Evolutionary conservation across 768 basidiomycete species (phyloP), one percentile per base, ranked within the genome.

Genomic region (Sistotremastrum niveocremeum): DNA sequence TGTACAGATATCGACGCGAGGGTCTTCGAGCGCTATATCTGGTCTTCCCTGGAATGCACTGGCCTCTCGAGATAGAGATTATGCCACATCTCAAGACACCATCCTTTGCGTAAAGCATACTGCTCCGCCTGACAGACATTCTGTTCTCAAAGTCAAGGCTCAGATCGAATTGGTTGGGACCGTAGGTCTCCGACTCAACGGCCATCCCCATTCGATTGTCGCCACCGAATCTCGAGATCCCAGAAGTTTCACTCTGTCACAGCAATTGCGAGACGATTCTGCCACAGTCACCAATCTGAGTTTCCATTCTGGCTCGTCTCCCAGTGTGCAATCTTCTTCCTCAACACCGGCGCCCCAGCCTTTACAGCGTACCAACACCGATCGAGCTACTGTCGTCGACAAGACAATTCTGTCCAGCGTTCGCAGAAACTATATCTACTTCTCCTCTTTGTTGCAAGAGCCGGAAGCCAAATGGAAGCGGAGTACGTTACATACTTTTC

Each of bases 381-480:
- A 64, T 60, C 77, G 60, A 8, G 63, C 70, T 28, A 63, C 74
- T 5, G 74, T 74, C 1, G 82, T 77, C 5, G 81, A 88, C 51
- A 88, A 90, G 59, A 77, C 81, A 3, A 84, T 98, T n/a, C 57
- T 85, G 10, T 79, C 86, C 4, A 71, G 90, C 51, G 86, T 97
- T 20, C 76, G 81, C 56, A 72, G 95, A 49, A 94, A 87, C 60
- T 99, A 99, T 56, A 97, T 98, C 45, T 97, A 98, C 62, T 98
- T 99, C 61, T 93, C 93, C 1, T 95, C 93, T 0, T 67, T 99
- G 41, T 63, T 99, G 42, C 95, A 98, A 62, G 94, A 98, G 56
- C 95, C 95, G 1, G 91, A 97, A 61, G 89, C 90, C 3, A 99
- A 99, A 62, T 99, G 94, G 94, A 80, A 80, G 57, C 71, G 81